Percentiles rank a stretch among this genome's conserved stretches.
Conservation (phyloP, 306 rosid species). For the Vachellia collinsii region DNA sequence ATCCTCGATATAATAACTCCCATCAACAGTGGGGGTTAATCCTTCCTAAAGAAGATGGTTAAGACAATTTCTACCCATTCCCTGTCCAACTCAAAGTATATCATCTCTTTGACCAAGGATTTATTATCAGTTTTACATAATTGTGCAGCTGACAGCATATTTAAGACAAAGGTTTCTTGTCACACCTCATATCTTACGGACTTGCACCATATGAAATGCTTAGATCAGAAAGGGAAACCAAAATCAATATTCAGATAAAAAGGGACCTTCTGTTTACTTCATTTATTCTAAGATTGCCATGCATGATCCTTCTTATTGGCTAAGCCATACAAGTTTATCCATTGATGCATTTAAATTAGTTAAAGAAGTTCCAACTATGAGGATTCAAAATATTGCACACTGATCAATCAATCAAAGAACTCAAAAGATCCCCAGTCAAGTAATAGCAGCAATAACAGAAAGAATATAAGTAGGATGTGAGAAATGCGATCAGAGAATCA, state of each 20-base stretch:
- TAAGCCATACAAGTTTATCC: background rate
- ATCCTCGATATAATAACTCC: constrained; percentile 3
- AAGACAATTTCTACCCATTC: background rate
- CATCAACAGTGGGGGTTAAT: background rate
- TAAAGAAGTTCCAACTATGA: constrained; percentile 6
- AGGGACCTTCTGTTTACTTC: background rate
- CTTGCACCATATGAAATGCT: background rate
- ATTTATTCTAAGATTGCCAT: background rate
- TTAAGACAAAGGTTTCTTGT: background rate
- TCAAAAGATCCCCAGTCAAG: background rate
- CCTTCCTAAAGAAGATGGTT: constrained; percentile 18
- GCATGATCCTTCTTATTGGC: constrained; percentile 16
- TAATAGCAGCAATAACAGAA: constrained; percentile 2
- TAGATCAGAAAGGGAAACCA: constrained; percentile 23
- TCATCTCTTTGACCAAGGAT: constrained; percentile 13
- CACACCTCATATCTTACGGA: constrained; percentile 13
- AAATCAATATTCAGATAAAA: background rate
- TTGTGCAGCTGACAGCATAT: constrained; percentile 11
- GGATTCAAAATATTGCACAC: background rate
- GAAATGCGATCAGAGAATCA: constrained; percentile 23
- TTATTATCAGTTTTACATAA: constrained; percentile 18
- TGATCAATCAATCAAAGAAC: background rate
- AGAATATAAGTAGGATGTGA: background rate
- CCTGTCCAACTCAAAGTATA: constrained; percentile 8
- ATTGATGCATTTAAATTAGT: constrained; percentile 23